Conservation (phyloP, 2,329 filamentous ascomycete genomes). For the Colletotrichum australisinense region DNA sequence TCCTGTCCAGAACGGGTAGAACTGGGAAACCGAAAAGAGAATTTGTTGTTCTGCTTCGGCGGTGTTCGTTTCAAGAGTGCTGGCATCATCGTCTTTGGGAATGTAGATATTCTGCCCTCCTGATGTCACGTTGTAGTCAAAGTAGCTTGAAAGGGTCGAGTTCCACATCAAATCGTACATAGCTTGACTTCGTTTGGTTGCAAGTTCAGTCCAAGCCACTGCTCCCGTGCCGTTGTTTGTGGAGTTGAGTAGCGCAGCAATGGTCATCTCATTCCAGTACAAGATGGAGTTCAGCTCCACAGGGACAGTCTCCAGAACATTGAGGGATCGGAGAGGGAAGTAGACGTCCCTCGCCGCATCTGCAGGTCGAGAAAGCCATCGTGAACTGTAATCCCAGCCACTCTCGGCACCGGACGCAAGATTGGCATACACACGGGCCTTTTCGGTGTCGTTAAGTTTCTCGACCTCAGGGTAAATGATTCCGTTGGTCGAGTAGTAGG, state of each 20-base stretch:
- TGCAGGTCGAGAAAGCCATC: constrained; percentile 67
- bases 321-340: constrained; percentile 74
- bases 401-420: constrained; percentile 74
- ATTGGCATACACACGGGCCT: constrained; percentile 67
- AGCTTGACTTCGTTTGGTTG: constrained; percentile 66
- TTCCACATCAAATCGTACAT: constrained; percentile 76
- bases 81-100: constrained; percentile 58
- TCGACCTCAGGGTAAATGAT: constrained; percentile 66
- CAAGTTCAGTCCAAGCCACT: constrained; percentile 59
- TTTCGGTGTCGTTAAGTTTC: constrained; percentile 63
- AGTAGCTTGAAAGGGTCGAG: constrained; percentile 70
- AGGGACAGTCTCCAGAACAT: constrained; percentile 67
- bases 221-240: constrained; percentile 63
- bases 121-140: constrained; percentile 76
- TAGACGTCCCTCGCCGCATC: constrained; percentile 71
- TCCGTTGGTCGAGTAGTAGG: constrained; percentile 69
- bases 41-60: constrained; percentile 68
- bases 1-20: constrained; percentile 78
- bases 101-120: constrained; percentile 66
- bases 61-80: constrained; percentile 51
- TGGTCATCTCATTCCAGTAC: constrained; percentile 72
- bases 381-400: constrained; percentile 72
- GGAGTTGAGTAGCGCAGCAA: constrained; percentile 64
- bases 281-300: constrained; percentile 77
- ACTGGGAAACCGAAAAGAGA: constrained; percentile 68